Evolutionary conservation across 352 stramenopile species (phyloP), one percentile per base, ranked within the genome.

Genomic region (Phytophthora chlamydospora): DNA sequence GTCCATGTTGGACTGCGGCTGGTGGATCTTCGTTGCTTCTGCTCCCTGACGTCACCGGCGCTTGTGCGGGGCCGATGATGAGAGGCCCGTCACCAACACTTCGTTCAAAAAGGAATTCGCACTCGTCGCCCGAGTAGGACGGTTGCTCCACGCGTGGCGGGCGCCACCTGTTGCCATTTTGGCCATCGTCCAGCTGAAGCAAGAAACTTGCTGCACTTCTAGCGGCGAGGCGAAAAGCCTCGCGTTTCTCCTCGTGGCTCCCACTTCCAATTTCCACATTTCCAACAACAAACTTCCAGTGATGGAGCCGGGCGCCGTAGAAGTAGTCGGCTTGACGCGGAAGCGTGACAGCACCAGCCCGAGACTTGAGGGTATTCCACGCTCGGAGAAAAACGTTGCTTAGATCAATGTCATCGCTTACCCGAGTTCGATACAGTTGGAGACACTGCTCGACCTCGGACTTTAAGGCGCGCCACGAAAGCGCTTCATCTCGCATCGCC

Each of bases 221-320:
- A 12, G 62, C 55, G 1, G 75, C 82, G 6, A 76, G 27, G 2
- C 68, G 63, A 17, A 79, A 85, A 47, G 75, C 77, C 29, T 71
- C 62, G 9, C 68, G 59, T 31, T 76, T 82, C 9, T 78, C 59
- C 13, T 74, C 66, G 21, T 82, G 63, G 41, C 79, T 88, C 9
- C 79, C 77, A 19, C 76, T 87, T 3, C 79, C 82, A 27, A 91
- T 72, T 39, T 89, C 82, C 7, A 91, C 66, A 16, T 78, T 84
- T 3, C 70, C 82, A 12, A 85, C 36, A 8, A 46, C 48, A 43
- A 89, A 89, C 2, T 61, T 65, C 71, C 68, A 89, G 59, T 91
- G 82, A 17, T 86, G 73, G n/a, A 66, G 52, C n/a, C 67, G 66
- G 19, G 53, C 38, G 2, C 82, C 82, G 27, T 55, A 51, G 34